Base-by-base conservation (phyloP, 352 stramenopile species). In the Aphanomyces astaci region DNA sequence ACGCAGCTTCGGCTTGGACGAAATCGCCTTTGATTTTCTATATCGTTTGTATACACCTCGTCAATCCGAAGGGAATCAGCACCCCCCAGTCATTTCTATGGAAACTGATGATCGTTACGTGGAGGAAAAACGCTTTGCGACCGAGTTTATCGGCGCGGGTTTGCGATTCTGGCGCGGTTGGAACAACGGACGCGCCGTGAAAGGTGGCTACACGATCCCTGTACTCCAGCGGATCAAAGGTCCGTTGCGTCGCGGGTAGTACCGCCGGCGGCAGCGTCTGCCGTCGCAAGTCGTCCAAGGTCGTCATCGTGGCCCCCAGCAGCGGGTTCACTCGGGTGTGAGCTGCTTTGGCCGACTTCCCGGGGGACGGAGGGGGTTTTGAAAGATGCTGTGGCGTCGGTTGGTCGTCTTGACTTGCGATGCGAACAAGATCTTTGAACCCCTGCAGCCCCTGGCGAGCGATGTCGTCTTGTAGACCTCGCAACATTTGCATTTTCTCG, bases 41-140 rank as follows among this genome's bases (percentile, higher is more conserved):
- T n/a, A n/a, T n/a, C n/a, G n/a, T n/a, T n/a, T n/a, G n/a, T n/a
- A n/a, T n/a, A n/a, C n/a, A n/a, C n/a, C n/a, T n/a, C n/a, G n/a
- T n/a, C n/a, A n/a, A n/a, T n/a, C n/a, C n/a, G n/a, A n/a, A n/a
- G n/a, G n/a, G n/a, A n/a, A n/a, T n/a, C n/a, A n/a, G n/a, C n/a
- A n/a, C n/a, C n/a, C n/a, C n/a, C n/a, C n/a, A n/a, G n/a, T n/a
- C n/a, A n/a, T n/a, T n/a, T n/a, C n/a, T n/a, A n/a, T n/a, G n/a
- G n/a, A n/a, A n/a, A n/a, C n/a, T n/a, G n/a, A n/a, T n/a, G n/a
- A n/a, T n/a, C n/a, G n/a, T n/a, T n/a, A n/a, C 56, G 25, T 65
- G 56, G 17, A 65, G 31, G 25, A 65, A 65, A 22, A 65, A 65
- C 7, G 56, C 56, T 39, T 65, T 65, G 3, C 56, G 56, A 13